A percentile compares a stretch with the other conserved stretches of the same genome.
These are phyloP conservation scores for Pleurostoma richardsiae DNA, from an alignment of 2,329 filamentous ascomycete species.

Conservation along the genomic window DNA sequence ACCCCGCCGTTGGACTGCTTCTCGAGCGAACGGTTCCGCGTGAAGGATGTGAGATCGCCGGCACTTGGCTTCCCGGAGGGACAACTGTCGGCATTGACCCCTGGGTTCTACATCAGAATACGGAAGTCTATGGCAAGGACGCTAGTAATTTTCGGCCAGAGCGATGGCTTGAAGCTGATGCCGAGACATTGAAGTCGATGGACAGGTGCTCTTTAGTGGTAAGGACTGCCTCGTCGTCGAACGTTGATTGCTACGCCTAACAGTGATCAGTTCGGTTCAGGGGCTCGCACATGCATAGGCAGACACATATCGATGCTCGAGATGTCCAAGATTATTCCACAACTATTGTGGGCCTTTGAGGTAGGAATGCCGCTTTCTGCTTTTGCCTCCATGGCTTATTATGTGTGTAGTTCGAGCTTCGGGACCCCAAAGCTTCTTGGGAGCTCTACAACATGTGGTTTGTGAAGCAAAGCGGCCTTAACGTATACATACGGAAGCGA, in stretches of 20 bases:
- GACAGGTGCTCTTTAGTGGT: not conserved
- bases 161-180: slow-evolving; percentile 33
- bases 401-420: too few relatives aligned
- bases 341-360: slow-evolving; percentile 6
- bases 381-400: too few relatives aligned
- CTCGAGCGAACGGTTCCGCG: slow-evolving; percentile 42
- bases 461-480: too few relatives aligned
- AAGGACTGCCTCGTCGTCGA: too few relatives aligned
- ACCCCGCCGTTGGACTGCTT: slow-evolving; percentile 41
- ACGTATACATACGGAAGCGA: too few relatives aligned
- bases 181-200: not conserved
- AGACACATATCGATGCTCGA: slow-evolving; percentile 8
- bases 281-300: slow-evolving; percentile 42
- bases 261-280: slow-evolving; percentile 38
- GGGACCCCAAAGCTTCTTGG: too few relatives aligned
- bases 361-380: too few relatives aligned
- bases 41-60: slow-evolving; percentile 33
- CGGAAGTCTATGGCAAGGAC: slow-evolving; percentile 52
- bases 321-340: slow-evolving; percentile 6
- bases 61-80: slow-evolving; percentile 1
- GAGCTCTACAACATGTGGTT: too few relatives aligned
- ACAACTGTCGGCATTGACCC: slow-evolving; percentile 53
- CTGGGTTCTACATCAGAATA: slow-evolving; percentile 53
- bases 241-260: not conserved
- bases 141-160: slow-evolving; percentile 52